phyloP scores from a whole-genome alignment of 441 rosid genomes.

The Gossypium gossypioides region DNA sequence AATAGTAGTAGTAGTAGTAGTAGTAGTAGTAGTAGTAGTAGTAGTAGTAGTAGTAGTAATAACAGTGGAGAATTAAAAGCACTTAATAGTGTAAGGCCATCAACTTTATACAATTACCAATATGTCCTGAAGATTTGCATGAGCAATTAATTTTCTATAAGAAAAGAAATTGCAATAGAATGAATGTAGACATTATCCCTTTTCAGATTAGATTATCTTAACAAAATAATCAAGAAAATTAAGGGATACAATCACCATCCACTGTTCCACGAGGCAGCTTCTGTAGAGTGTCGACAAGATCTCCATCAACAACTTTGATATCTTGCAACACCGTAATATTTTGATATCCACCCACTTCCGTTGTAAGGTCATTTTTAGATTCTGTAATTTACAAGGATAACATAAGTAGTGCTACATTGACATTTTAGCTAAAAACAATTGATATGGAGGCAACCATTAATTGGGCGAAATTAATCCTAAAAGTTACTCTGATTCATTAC shows the following conservation, averaged over 20 bases:
- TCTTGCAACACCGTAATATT: slow-evolving; percentile 46
- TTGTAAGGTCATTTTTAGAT: slow-evolving; percentile 61
- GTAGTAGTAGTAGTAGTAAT: too few species aligned
- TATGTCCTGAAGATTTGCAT: not conserved
- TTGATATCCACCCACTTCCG: slow-evolving; percentile 82
- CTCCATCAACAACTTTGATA: slow-evolving; percentile 68
- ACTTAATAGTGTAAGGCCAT: not conserved
- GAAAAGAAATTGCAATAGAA: not conserved
- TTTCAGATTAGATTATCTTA: not conserved
- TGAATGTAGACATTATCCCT: not conserved
- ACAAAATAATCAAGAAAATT: not conserved
- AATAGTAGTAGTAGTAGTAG: not conserved
- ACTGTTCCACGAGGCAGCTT: slow-evolving; percentile 63
- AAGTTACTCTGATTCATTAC: not conserved
- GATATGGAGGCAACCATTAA: not conserved
- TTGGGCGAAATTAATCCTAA: not conserved
- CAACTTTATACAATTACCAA: not conserved
- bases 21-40: too few species aligned
- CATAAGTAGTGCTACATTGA: not conserved
- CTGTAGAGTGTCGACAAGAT: slow-evolving; percentile 35
- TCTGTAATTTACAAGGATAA: slow-evolving; percentile 28
- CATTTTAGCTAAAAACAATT: not conserved
- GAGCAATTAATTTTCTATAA: not conserved
- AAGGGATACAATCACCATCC: slow-evolving; percentile 84
- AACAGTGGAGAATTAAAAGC: not conserved